phyloP scores from a whole-genome alignment of 1,284 basidiomycete genomes.

The Melanopsichium pennsylvanicum region DNA sequence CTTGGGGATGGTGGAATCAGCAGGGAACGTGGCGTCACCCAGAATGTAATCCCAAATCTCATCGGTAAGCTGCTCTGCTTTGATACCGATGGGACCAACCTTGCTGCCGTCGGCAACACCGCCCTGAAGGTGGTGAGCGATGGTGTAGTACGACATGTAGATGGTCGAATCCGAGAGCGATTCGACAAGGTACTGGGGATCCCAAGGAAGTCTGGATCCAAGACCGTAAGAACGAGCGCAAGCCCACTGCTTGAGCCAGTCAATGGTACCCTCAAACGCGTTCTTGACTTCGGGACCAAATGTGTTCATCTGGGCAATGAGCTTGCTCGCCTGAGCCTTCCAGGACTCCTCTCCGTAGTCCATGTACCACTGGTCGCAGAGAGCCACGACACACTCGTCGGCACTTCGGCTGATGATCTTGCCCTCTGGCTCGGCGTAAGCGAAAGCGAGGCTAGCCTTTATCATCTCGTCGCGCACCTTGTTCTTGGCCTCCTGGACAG shows the following conservation, averaged over 20 bases:
- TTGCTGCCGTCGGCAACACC: constrained; percentile 77
- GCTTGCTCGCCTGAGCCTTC: constrained; percentile 85
- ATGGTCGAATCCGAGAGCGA: constrained; percentile 96
- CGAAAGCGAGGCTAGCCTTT: constrained; percentile 77
- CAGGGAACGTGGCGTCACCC: constrained; percentile 78
- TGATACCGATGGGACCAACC: constrained; percentile 84
- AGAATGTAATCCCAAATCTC: constrained; percentile 97
- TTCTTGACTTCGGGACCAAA: constrained; percentile 89
- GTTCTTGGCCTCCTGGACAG: constrained; percentile 88
- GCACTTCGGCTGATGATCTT: constrained; percentile 85
- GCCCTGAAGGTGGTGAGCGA: constrained; percentile 73
- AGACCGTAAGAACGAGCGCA: constrained; percentile 96
- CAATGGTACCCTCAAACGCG: constrained; percentile 87
- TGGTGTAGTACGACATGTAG: constrained; percentile 98
- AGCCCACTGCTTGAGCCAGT: constrained; percentile 98
- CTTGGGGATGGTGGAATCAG: constrained; percentile 72
- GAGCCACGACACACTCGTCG: constrained; percentile 95
- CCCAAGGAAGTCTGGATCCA: constrained; percentile 96
- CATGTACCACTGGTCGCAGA: constrained; percentile 99
- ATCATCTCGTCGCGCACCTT: constrained; percentile 89
- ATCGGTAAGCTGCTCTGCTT: constrained; percentile 91
- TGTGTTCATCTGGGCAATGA: constrained; percentile 86
- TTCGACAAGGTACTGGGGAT: constrained; percentile 94
- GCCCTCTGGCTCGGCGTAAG: constrained; percentile 96
- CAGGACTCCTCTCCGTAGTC: constrained; percentile 93